Base-by-base conservation (phyloP, 2,329 filamentous ascomycete genomes). In the Alternaria gansuensis region DNA sequence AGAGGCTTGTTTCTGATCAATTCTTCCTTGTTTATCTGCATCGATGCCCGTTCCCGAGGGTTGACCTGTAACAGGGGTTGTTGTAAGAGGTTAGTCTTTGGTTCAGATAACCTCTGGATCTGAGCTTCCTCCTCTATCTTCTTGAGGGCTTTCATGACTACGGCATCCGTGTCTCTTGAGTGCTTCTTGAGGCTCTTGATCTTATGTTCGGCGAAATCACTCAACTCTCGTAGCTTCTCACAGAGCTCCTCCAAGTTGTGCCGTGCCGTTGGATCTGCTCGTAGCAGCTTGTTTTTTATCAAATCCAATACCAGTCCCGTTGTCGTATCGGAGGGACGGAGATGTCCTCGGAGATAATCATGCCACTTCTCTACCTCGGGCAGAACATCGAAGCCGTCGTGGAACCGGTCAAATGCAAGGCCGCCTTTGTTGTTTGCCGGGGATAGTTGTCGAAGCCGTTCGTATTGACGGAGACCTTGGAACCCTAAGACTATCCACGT, bases 401-500 rank as follows among this genome's bases (percentile, higher is more conserved):
- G 43, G 0, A 45, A 45, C 0, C 43, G 43, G 2, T 45, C 43
- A 0, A 23, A 14, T 1, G 0, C 0, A 1, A 1, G 10, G 10
- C 39, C 17, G 5, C 44, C 2, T 28, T 26, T 17, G 6, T 10
- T n/a, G 23, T 59, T 57, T 4, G 50, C 5, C 21, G 57, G 34
- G 1, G 54, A 33, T 2, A 55, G 29, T 7, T 33, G 31, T 26
- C 65, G 45, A 2, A 75, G 8, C 3, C 63, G 43, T 1, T 64
- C 45, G 40, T 69, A 78, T 43, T 71, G 59, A 2, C 48, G 57
- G 3, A 78, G 60, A 3, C 78, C 78, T 48, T 73, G 36, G n/a
- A 54, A 59, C 0, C 78, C 78, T 1, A 79, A 54, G 0, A 77
- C 70, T 6, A 77, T 64, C 69, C 77, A 81, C 0, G 78, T 79